These are phyloP conservation scores for Xylaria sp. DNA, from an alignment of 2,329 filamentous ascomycete genomes.

Conservation along the genomic window DNA sequence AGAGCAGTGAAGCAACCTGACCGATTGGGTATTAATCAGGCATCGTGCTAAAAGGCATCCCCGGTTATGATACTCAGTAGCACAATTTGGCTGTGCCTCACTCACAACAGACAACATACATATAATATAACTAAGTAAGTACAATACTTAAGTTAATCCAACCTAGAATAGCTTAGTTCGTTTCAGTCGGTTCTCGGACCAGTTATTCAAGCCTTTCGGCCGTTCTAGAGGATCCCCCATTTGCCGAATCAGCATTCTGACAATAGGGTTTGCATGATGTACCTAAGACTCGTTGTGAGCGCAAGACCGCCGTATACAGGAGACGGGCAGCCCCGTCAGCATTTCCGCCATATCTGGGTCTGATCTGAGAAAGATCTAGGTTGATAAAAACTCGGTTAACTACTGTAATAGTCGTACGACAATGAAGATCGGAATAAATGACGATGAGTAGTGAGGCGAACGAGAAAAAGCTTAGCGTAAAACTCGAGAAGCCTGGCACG, in stretches of 20 bases:
- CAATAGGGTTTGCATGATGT: slow-evolving; percentile 12
- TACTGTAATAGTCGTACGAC: neutral
- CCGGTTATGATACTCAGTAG: slow-evolving; percentile 14
- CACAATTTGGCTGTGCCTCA: slow-evolving; percentile 8
- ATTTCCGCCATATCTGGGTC: slow-evolving; percentile 2
- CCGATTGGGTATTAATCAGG: slow-evolving; percentile 27
- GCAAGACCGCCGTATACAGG: neutral
- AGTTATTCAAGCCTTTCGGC: slow-evolving; percentile 15
- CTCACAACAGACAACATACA: slow-evolving; percentile 2
- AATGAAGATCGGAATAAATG: slow-evolving; percentile 16
- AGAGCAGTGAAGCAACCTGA: slow-evolving; percentile 20
- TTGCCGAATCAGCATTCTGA: slow-evolving; percentile 38
- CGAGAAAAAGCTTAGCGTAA: slow-evolving; percentile 5
- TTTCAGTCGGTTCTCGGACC: slow-evolving; percentile 36
- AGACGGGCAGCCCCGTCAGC: neutral
- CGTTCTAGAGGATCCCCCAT: slow-evolving; percentile 34
- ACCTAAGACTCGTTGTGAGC: neutral
- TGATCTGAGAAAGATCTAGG: slow-evolving; percentile 1
- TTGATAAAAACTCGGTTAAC: neutral
- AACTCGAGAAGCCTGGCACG: slow-evolving; percentile 5
- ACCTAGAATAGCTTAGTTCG: slow-evolving; percentile 35
- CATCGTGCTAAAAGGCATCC: slow-evolving; percentile 15
- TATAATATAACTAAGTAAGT: too few relatives aligned
- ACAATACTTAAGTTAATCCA: slow-evolving; percentile 2
- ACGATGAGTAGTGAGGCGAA: slow-evolving; percentile 29